phyloP scores from a whole-genome alignment of 371 early-diverging fungal genomes.

The Syncephalastrum contaminatum region DNA sequence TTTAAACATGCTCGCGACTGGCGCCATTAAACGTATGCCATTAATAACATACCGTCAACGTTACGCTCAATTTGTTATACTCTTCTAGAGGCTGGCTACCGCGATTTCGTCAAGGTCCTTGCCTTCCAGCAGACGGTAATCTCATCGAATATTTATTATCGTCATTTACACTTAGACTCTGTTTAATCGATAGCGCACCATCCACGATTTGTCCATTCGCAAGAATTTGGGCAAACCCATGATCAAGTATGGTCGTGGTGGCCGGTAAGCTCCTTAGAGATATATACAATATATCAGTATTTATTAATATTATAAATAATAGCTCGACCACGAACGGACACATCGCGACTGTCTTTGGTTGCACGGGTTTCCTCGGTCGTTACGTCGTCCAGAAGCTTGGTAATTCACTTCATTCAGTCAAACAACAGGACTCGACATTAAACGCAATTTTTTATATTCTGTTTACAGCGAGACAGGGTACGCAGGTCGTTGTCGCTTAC shows the following conservation, averaged over 20 bases:
- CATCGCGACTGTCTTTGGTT: constrained; percentile 94
- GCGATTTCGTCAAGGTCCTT: constrained; percentile 16
- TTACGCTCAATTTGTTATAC: neutral
- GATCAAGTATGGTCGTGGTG: constrained; percentile 66
- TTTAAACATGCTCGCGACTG: constrained; percentile 3
- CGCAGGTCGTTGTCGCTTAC: constrained; percentile 90
- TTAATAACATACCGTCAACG: neutral
- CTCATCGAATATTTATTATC: constrained; percentile 2
- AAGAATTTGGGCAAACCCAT: constrained; percentile 70
- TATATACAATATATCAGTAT: neutral
- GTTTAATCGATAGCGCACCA: constrained; percentile 50
- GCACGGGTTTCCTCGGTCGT: constrained; percentile 94
- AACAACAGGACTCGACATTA: neutral
- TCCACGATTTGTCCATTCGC: constrained; percentile 67
- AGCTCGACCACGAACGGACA: constrained; percentile 77
- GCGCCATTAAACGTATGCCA: constrained; percentile 2
- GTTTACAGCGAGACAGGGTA: constrained; percentile 65
- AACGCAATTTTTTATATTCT: neutral
- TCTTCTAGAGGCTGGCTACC: constrained; percentile 33
- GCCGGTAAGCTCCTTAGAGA: constrained; percentile 52
- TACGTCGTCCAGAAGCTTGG: constrained; percentile 91
- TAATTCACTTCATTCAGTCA: constrained; percentile 32
- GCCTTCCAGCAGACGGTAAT: constrained; percentile 30
- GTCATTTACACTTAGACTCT: neutral
- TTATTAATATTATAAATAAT: constrained; percentile 13